These are phyloP conservation scores for Candida schatavii DNA, from an alignment of 805 yeast species.

Conservation along the genomic window DNA sequence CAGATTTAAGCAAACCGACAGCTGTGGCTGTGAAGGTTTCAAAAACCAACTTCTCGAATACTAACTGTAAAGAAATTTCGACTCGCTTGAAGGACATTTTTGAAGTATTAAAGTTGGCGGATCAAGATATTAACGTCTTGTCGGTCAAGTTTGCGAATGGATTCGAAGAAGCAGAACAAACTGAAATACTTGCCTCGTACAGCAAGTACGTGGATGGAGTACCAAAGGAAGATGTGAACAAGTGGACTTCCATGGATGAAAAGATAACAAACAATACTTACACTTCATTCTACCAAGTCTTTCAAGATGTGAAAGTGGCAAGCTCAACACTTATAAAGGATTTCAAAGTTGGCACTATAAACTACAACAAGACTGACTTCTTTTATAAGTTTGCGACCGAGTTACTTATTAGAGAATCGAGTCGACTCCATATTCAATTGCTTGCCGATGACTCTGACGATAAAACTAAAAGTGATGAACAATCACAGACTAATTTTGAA, in stretches of 20 bases:
- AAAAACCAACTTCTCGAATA: too few species aligned
- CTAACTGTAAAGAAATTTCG: not conserved
- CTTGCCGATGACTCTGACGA: conserved; percentile 1
- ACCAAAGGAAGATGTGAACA: conserved; percentile 11
- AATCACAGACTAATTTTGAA: conserved; percentile 34
- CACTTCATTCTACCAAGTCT: conserved; percentile 50
- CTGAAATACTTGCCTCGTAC: conserved; percentile 42
- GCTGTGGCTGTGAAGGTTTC: too few species aligned
- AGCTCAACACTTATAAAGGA: conserved; percentile 47
- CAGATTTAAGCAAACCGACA: too few species aligned
- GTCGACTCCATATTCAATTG: conserved; percentile 36
- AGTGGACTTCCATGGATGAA: conserved; percentile 39
- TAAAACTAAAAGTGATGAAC: conserved; percentile 9
- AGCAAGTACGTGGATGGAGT: conserved; percentile 29
- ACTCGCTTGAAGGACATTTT: conserved; percentile 15
- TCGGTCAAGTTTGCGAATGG: conserved; percentile 36
- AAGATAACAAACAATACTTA: conserved; percentile 42
- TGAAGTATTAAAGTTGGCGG: conserved; percentile 25
- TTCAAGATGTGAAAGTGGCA: conserved; percentile 64
- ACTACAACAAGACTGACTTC: conserved; percentile 55
- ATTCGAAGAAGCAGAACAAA: conserved; percentile 47
- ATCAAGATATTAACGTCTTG: conserved; percentile 19
- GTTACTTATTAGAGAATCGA: conserved; percentile 59
- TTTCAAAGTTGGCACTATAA: conserved; percentile 46
- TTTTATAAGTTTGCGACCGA: conserved; percentile 64